Evolutionary conservation across 148 eudicot species (phyloP), one percentile per base, ranked within the genome.

Genomic region (Persicaria maculosa): DNA sequence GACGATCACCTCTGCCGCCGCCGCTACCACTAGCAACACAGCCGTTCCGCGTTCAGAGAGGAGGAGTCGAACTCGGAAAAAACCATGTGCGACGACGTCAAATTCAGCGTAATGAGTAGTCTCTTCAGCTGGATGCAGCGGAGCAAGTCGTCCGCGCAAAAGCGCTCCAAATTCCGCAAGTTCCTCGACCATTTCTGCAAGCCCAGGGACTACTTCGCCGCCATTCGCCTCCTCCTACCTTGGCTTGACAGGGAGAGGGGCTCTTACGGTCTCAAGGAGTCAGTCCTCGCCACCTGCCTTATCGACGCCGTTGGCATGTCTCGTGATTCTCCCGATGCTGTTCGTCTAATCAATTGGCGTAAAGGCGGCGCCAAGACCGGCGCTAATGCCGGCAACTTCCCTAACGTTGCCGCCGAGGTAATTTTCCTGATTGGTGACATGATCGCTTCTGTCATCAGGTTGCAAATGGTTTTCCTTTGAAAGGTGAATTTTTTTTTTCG

Each of bases 201-300:
- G 3, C 89, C 87, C 15, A 68, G 50, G 9, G 89, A 88, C 44
- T 88, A 90, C 80, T 95, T 88, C 87, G 65, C 81, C 36, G 80
- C 98, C 52, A 77, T 95, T 43, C 85, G 97, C 73, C 77, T 95
- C 55, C 77, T 95, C 62, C 81, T 95, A 15, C 98, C 98, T 5
- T 68, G 78, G 6, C 83, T 95, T 7, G 98, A 92, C 46, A 89
- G 98, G 3, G 96, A 88, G 75, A 87, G 98, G 4, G 98, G 93
- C 3, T 74, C 89, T 9, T 95, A 95, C 71, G 97, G 98, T 3
- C 87, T 95, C 74, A 86, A 88, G 74, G 98, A 95, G 81, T 81
- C 88, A 5, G 83, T 75, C 6, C 92, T 95, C 72, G 92, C 96
- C 16, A 83, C 88, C 10, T 78, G 85, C 57, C 81, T 95, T 53